Percentiles rank a stretch among this genome's conserved stretches.
phyloP scores from a whole-genome alignment of 73 alveolate species.

The Urostyla sp. region DNA sequence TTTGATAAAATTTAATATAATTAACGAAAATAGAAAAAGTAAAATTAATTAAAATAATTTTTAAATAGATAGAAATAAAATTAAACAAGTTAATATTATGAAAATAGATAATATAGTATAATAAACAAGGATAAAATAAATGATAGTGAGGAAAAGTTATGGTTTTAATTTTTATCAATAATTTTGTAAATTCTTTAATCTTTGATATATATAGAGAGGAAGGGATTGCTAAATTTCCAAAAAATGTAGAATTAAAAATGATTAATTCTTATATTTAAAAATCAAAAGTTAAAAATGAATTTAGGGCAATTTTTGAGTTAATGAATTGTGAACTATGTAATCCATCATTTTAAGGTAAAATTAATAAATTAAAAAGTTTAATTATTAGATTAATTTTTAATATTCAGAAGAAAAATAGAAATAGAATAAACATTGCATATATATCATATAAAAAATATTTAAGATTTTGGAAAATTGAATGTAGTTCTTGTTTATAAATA shows the following conservation, averaged over 20 bases:
- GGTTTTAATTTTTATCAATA: constrained; percentile 27
- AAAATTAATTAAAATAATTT: not conserved
- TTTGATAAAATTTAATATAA: not conserved
- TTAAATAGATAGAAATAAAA: not conserved
- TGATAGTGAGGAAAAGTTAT: not conserved
- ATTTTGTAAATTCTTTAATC: too few species aligned
- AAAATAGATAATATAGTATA: not conserved
- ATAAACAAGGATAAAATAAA: constrained; percentile 1
- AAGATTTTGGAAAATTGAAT: constrained; percentile 23
- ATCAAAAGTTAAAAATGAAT: constrained; percentile 44
- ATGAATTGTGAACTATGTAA: constrained; percentile 52
- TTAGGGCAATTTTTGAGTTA: constrained; percentile 41
- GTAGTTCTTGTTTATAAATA: constrained; percentile 5
- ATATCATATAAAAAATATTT: constrained; percentile 2
- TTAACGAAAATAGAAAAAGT: not conserved
- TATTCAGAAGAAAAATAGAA: constrained; percentile 27
- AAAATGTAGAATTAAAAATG: constrained; percentile 20
- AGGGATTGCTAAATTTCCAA: constrained; percentile 36
- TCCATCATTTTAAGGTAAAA: constrained; percentile 19
- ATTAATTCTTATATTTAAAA: constrained; percentile 19
- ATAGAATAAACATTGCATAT: constrained; percentile 7
- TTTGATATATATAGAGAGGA: too few species aligned
- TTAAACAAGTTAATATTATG: not conserved
- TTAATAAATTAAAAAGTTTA: too few species aligned
- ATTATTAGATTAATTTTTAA: constrained; percentile 38